phyloP scores from a whole-genome alignment of 371 early-diverging fungal genomes.

The Haplosporangium sp. region DNA sequence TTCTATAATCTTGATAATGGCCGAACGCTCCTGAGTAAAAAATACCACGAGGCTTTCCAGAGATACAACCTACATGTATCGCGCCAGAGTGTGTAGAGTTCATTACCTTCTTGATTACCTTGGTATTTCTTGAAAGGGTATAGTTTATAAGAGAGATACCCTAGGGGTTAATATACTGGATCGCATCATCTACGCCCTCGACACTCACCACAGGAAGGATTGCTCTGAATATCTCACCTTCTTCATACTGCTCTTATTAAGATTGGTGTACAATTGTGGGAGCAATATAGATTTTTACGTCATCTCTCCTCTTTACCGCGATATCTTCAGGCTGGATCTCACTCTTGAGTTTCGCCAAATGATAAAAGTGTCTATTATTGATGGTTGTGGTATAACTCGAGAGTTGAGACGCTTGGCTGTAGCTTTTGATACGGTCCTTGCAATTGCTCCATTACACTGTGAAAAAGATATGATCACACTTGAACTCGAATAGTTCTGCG shows the following conservation, averaged over 20 bases:
- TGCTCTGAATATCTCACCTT: slow-evolving; percentile 89
- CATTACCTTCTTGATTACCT: slow-evolving; percentile 59
- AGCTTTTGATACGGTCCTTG: slow-evolving; percentile 79
- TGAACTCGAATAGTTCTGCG: slow-evolving; percentile 73
- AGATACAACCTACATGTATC: slow-evolving; percentile 47
- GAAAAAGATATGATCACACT: slow-evolving; percentile 89
- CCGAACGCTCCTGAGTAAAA: no score
- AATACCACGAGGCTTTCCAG: no score
- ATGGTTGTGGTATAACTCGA: slow-evolving; percentile 78
- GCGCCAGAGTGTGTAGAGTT: slow-evolving; percentile 83
- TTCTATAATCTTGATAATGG: no score
- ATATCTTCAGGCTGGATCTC: slow-evolving; percentile 62
- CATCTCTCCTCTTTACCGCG: slow-evolving; percentile 67
- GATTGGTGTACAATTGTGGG: slow-evolving; percentile 71
- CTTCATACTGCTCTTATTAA: slow-evolving; percentile 65
- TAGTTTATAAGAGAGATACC: slow-evolving; percentile 83
- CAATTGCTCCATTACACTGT: slow-evolving; percentile 86
- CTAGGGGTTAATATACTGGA: slow-evolving; percentile 71
- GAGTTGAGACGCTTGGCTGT: slow-evolving; percentile 80
- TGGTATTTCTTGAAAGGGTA: slow-evolving; percentile 50
- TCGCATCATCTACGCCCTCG: slow-evolving; percentile 77
- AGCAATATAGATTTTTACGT: slow-evolving; percentile 70
- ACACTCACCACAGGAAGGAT: slow-evolving; percentile 85
- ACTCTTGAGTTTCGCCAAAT: slow-evolving; percentile 72
- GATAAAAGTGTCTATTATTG: slow-evolving; percentile 75